A percentile compares a stretch with the other conserved stretches of the same genome.
These are phyloP conservation scores for Euphorbia tirucalli DNA, from an alignment of 345 rosid species.

Conservation along the genomic window DNA sequence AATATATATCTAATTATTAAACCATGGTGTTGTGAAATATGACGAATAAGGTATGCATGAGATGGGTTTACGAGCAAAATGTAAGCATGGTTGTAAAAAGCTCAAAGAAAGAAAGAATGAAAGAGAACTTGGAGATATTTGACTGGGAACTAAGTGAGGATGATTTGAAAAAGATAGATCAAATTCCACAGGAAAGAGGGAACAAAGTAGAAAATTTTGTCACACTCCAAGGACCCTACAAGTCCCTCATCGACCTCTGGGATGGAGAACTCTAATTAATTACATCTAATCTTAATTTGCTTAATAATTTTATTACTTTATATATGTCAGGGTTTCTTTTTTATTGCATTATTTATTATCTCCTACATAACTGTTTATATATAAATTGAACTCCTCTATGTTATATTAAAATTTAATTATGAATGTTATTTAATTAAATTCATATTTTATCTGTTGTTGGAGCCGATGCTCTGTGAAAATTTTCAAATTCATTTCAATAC, in stretches of 20 bases:
- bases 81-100: slow-evolving; percentile 30
- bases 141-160: slow-evolving; percentile 33
- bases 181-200: slow-evolving; percentile 27
- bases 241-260: slow-evolving; percentile 31
- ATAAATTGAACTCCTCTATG: too few species aligned
- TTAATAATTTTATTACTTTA: too few species aligned
- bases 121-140: slow-evolving; percentile 29
- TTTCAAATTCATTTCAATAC: too few species aligned
- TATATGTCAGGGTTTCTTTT: too few species aligned
- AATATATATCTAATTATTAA: too few species aligned
- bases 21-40: too few species aligned
- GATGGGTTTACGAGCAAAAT: slow-evolving; percentile 43
- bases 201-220: neutral
- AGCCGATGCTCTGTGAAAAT: too few species aligned
- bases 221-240: slow-evolving; percentile 26
- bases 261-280: slow-evolving; percentile 23
- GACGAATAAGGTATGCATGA: slow-evolving; percentile 7
- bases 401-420: too few species aligned
- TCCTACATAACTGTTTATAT: too few species aligned
- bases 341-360: too few species aligned
- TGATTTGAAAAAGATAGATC: slow-evolving; percentile 19
- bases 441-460: too few species aligned
- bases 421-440: too few species aligned
- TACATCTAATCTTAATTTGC: neutral
- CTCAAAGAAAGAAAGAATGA: slow-evolving; percentile 11